Conservation (phyloP, 73 alveolate species). For the Paraurostyla sp. region DNA sequence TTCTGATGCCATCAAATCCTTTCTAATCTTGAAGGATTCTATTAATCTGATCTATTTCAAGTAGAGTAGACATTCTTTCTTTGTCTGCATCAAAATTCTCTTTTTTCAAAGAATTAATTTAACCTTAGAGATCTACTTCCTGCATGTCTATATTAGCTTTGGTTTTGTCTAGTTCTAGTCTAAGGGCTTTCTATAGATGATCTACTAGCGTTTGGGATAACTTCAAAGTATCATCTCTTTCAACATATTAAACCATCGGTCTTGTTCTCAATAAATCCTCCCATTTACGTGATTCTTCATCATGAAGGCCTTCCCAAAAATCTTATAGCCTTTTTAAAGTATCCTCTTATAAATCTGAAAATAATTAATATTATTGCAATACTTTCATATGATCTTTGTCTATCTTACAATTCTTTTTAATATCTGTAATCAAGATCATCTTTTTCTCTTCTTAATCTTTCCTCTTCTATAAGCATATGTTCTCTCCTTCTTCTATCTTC, state of each 20-base stretch:
- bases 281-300: slow-evolving; percentile 65
- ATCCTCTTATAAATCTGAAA: slow-evolving; percentile 55
- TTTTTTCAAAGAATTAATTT: slow-evolving; percentile 42
- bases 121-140: slow-evolving; percentile 59
- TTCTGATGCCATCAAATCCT: slow-evolving; percentile 45
- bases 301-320: slow-evolving; percentile 71
- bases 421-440: slow-evolving; percentile 60
- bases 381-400: slow-evolving; percentile 35
- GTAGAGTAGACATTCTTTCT: slow-evolving; percentile 54
- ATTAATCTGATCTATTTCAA: slow-evolving; percentile 52
- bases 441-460: slow-evolving; percentile 62
- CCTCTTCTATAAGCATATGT: slow-evolving; percentile 65
- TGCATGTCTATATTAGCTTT: slow-evolving; percentile 64
- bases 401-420: slow-evolving; percentile 24
- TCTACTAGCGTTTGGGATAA: slow-evolving; percentile 61
- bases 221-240: slow-evolving; percentile 66
- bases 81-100: slow-evolving; percentile 63
- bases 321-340: slow-evolving; percentile 47
- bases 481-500: slow-evolving; percentile 70
- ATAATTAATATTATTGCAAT: neutral
- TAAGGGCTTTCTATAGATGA: slow-evolving; percentile 53
- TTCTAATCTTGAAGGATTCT: slow-evolving; percentile 33
- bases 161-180: slow-evolving; percentile 67
- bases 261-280: slow-evolving; percentile 67
- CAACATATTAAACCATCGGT: slow-evolving; percentile 58